Evolutionary conservation across 2,329 filamentous ascomycete genomes (phyloP), one percentile per base, ranked within the genome.

Genomic region (Septoria petroselini): DNA sequence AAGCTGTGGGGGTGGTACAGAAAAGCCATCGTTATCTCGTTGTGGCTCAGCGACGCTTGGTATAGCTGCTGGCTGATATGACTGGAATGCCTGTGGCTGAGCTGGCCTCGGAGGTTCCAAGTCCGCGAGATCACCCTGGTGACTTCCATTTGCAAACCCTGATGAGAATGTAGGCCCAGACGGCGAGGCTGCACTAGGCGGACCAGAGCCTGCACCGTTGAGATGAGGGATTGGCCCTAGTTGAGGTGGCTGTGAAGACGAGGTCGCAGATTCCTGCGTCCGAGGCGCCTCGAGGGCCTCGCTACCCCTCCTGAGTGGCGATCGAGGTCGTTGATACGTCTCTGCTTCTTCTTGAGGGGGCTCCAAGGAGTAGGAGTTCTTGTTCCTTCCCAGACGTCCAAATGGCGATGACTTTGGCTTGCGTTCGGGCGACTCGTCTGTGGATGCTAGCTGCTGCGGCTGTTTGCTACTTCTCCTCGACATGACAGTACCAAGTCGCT

Each of bases 1-100:
- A 15, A 69, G 63, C 76, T 65, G 84, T 75, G 80, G 73, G 0
- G 81, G 76, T 0, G 85, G 86, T n/a, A 91, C 79, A 3, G 79
- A 85, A 64, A 84, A 93, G 5, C 88, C 88, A 57, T 94, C 88
- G 0, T 81, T 73, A 64, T 93, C 88, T 64, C 82, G 87, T 17
- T 65, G 60, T 15, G 71, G 69, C 48, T 76, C 65, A 4, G 48
- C 72, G 57, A 21, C 41, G 3, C 35, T 47, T 25, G 18, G 41
- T 17, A 17, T 25, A 21, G 27, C 41, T 23, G 33, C 37, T 40
- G 42, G 50, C 48, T 35, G 37, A 31, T 19, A 34, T 21, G 48
- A 38, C 14, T 51, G 25, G 9, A 5, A 27, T 9, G 54, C 42
- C 19, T 55, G 50, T 9, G 60, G 52, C 18, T 58, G 57, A n/a